phyloP scores from a whole-genome alignment of 805 yeast genomes.

The Candida chilensis region DNA sequence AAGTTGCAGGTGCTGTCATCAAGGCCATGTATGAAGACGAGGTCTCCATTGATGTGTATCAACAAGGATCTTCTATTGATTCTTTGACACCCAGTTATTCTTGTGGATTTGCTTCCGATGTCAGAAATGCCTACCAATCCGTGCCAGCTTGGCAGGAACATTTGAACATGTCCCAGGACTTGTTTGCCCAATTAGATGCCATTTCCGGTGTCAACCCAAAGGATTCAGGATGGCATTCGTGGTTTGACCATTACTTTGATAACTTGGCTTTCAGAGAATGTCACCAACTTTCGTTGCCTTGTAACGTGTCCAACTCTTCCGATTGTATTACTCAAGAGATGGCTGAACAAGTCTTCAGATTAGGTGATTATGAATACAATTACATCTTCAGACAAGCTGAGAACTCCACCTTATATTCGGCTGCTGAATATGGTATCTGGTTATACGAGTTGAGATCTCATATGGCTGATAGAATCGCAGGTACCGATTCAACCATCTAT shows the following conservation, averaged over 20 bases:
- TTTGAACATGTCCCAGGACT: conserved; percentile 13
- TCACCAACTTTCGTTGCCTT: conserved; percentile 20
- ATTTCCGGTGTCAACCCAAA: conserved; percentile 13
- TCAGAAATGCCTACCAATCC: conserved; percentile 12
- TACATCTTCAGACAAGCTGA: conserved; percentile 20
- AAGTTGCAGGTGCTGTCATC: conserved; percentile 25
- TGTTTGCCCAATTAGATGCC: conserved; percentile 15
- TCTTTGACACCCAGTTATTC: conserved; percentile 23
- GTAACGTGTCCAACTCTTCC: conserved; percentile 12
- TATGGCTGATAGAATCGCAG: conserved; percentile 15
- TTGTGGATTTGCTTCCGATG: conserved; percentile 18
- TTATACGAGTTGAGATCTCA: conserved; percentile 21
- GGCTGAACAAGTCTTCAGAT: conserved; percentile 27
- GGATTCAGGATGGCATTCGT: conserved; percentile 10
- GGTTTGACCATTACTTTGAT: conserved; percentile 31
- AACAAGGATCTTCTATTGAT: conserved; percentile 17
- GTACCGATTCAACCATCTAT: conserved; percentile 15
- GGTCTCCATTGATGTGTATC: conserved; percentile 16
- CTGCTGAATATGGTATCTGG: conserved; percentile 22
- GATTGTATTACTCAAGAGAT: conserved; percentile 15
- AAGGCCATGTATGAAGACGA: conserved; percentile 24
- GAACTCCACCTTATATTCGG: conserved; percentile 22
- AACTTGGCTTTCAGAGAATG: conserved; percentile 28
- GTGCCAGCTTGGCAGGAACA: conserved; percentile 25
- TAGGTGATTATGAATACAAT: conserved; percentile 36